Evolutionary conservation across 164 flowering plant genomes (phyloP).

Genomic region (Macadamia tetraphylla): DNA sequence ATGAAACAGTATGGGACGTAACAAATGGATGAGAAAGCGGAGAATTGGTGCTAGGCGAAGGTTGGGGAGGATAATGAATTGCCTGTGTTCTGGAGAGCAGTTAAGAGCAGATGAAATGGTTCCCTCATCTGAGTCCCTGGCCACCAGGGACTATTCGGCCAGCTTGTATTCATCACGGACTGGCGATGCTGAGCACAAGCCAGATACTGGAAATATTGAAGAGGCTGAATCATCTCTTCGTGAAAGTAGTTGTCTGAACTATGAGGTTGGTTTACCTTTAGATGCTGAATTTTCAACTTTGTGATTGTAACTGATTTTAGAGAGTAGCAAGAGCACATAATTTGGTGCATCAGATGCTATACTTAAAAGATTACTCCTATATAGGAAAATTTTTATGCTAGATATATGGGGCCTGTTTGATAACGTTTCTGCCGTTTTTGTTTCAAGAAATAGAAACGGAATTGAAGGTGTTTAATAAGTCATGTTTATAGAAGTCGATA

Average conservation of each 20-base stretch:
- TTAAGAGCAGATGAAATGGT: conserved; percentile 41
- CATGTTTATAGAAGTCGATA: too few relatives aligned
- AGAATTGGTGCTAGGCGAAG: conserved; percentile 20
- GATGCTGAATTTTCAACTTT: not conserved
- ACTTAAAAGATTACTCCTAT: not conserved
- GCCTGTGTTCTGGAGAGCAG: conserved; percentile 67
- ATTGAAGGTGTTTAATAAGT: too few relatives aligned
- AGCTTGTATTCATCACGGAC: conserved; percentile 64
- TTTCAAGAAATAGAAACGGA: too few relatives aligned
- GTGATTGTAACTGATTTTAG: not conserved
- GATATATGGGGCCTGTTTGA: too few relatives aligned
- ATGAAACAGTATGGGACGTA: conserved; percentile 35
- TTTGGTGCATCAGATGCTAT: not conserved
- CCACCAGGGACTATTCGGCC: conserved; percentile 75
- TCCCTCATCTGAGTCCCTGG: conserved; percentile 72
- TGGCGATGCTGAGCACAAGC: conserved; percentile 54
- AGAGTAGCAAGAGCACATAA: not conserved
- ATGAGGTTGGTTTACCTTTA: conserved; percentile 54
- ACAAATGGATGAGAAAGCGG: conserved; percentile 28
- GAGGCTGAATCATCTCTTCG: conserved; percentile 94
- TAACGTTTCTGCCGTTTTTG: too few relatives aligned
- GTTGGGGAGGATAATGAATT: conserved; percentile 59
- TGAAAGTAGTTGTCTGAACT: conserved; percentile 70
- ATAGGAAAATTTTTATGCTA: not conserved
- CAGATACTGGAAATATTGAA: conserved; percentile 70